These are phyloP conservation scores for Clonostachys chloroleuca DNA, from an alignment of 2,329 filamentous ascomycete species.

Conservation along the genomic window DNA sequence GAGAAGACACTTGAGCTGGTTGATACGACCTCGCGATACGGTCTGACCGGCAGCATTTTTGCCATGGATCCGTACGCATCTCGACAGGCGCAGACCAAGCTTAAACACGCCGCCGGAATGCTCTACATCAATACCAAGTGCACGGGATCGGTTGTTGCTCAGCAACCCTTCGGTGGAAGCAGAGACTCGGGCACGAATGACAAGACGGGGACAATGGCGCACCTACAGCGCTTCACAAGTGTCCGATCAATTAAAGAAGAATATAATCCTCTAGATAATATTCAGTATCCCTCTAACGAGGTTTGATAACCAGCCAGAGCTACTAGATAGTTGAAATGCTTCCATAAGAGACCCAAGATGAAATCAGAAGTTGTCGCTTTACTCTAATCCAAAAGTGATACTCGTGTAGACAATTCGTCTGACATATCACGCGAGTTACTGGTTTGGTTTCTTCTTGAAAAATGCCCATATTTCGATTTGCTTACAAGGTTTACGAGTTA, in stretches of 20 bases:
- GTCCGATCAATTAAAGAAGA: conserved; percentile 48
- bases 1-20: background rate
- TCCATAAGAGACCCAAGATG: too few relatives aligned
- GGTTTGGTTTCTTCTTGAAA: too few relatives aligned
- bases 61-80: conserved; percentile 41
- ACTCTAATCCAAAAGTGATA: too few relatives aligned
- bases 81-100: conserved; percentile 41
- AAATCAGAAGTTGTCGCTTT: too few relatives aligned
- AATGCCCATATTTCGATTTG: too few relatives aligned
- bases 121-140: conserved; percentile 57
- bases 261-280: background rate
- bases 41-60: conserved; percentile 43
- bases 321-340: too few relatives aligned
- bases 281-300: background rate
- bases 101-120: conserved; percentile 51
- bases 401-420: too few relatives aligned
- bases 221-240: conserved; percentile 46
- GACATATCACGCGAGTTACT: too few relatives aligned
- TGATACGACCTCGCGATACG: background rate
- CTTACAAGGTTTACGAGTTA: too few relatives aligned
- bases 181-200: conserved; percentile 50
- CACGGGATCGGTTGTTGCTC: conserved; percentile 49
- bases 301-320: background rate
- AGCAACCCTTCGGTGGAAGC: conserved; percentile 51
- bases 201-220: conserved; percentile 47